A percentile compares a stretch with the other conserved stretches of the same genome.
phyloP scores from a whole-genome alignment of 345 rosid species.

The Rhizophora apiculata region DNA sequence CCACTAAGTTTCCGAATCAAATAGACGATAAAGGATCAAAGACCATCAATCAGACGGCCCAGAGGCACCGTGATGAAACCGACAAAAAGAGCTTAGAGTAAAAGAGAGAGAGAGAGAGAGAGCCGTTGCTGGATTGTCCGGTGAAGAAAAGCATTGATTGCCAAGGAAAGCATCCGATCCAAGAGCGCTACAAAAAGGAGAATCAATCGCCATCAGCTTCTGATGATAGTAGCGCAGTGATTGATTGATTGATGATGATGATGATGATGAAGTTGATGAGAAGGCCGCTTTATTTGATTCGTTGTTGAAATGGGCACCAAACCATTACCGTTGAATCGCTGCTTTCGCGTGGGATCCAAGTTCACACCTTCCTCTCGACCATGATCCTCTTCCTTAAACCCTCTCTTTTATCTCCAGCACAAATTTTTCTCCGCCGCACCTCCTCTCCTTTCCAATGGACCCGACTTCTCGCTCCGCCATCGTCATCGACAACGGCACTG shows the following conservation, averaged over 20 bases:
- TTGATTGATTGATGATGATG: slow-evolving; percentile 1
- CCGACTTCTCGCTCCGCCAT: slow-evolving; percentile 89
- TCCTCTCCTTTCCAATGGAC: slow-evolving; percentile 54
- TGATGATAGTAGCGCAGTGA: neutral
- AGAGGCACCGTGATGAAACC: neutral
- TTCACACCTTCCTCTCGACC: slow-evolving; percentile 37
- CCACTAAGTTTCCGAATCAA: slow-evolving; percentile 1
- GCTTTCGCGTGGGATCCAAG: slow-evolving; percentile 54
- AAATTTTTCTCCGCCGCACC: slow-evolving; percentile 40
- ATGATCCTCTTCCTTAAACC: slow-evolving; percentile 41
- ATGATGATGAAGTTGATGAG: slow-evolving; percentile 11
- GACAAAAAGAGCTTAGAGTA: neutral
- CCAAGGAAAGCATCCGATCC: slow-evolving; percentile 15
- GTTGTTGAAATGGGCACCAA: slow-evolving; percentile 28
- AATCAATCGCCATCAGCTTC: too few species aligned
- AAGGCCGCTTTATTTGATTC: neutral
- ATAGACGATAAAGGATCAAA: neutral
- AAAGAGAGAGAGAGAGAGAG: neutral
- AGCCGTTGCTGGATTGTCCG: neutral
- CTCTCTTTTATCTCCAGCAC: slow-evolving; percentile 52
- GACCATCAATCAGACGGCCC: neutral
- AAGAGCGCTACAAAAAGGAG: neutral
- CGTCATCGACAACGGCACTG: slow-evolving; percentile 97
- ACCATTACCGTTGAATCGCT: slow-evolving; percentile 31
- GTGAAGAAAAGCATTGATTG: neutral